phyloP scores from a whole-genome alignment of 768 basidiomycete genomes.

The Tricholoma flavovirens region DNA sequence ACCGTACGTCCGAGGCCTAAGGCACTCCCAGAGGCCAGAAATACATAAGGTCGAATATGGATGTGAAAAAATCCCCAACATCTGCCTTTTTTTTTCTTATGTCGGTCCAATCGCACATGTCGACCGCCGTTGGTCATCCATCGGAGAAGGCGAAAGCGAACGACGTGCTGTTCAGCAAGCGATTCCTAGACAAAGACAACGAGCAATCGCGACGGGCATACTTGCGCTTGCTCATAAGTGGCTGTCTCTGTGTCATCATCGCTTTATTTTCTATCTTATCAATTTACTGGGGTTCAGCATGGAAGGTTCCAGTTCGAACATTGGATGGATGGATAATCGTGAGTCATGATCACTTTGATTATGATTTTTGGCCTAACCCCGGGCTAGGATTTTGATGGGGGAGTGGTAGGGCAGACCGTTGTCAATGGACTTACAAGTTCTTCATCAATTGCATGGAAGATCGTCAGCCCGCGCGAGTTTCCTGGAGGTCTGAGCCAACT shows the following conservation, averaged over 20 bases:
- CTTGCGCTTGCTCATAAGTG: constrained; percentile 8
- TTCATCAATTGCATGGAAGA: constrained; percentile 34
- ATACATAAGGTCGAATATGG: no score
- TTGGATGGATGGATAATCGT: constrained; percentile 21
- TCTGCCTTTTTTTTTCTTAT: no score
- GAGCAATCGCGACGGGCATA: constrained; percentile 10
- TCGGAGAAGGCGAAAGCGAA: not conserved
- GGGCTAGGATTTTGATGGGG: constrained; percentile 52
- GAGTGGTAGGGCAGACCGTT: constrained; percentile 39
- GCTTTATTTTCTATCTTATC: constrained; percentile 17
- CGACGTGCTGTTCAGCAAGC: not conserved
- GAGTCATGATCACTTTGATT: not conserved
- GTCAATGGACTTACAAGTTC: constrained; percentile 23
- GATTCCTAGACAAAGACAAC: constrained; percentile 8
- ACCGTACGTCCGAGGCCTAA: no score
- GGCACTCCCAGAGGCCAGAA: no score
- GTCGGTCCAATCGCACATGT: no score
- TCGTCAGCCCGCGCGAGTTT: constrained; percentile 33
- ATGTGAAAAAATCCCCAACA: no score
- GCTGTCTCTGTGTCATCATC: constrained; percentile 10
- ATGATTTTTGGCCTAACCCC: not conserved
- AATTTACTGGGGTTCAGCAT: constrained; percentile 20
- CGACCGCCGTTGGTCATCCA: no score
- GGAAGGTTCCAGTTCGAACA: constrained; percentile 15
- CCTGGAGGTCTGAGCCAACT: constrained; percentile 39